A percentile compares a stretch with the other conserved stretches of the same genome.
These are phyloP conservation scores for Raddia distichophylla DNA, from an alignment of 176 grass and related monocot species.

Conservation along the genomic window DNA sequence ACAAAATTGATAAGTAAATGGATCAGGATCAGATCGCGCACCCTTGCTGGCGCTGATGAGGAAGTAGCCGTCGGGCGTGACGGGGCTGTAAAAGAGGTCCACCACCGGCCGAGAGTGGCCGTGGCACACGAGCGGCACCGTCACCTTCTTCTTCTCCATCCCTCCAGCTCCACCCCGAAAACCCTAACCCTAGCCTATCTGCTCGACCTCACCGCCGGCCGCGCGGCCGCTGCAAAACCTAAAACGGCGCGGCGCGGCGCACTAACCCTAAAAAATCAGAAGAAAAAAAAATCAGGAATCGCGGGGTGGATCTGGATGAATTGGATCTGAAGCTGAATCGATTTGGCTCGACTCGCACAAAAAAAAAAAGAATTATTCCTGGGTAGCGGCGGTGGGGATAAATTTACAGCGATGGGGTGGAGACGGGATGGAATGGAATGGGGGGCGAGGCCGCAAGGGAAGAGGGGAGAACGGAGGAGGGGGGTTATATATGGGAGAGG, in stretches of 20 bases:
- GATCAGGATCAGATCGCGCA: conserved; percentile 3
- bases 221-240: conserved; percentile 9
- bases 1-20: background rate
- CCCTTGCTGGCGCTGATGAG: conserved; percentile 98
- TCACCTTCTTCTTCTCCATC: conserved; percentile 87
- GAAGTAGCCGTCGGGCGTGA: conserved; percentile 85
- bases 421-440: background rate
- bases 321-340: background rate
- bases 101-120: conserved; percentile 93
- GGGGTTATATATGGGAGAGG: background rate
- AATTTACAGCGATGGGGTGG: conserved; percentile 18
- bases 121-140: conserved; percentile 78
- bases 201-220: background rate
- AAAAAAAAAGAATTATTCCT: background rate
- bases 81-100: conserved; percentile 80
- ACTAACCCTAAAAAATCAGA: background rate
- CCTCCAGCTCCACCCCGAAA: background rate
- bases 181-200: conserved; percentile 43
- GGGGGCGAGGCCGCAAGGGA: background rate
- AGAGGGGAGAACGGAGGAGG: background rate
- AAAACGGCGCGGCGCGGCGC: background rate
- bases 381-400: background rate
- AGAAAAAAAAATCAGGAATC: background rate
- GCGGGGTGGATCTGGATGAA: background rate
- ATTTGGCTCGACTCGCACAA: background rate